Evolutionary conservation across 225 moss, liverwort and hornwort species (phyloP).

Genomic region (Pleurozium schreberi): DNA sequence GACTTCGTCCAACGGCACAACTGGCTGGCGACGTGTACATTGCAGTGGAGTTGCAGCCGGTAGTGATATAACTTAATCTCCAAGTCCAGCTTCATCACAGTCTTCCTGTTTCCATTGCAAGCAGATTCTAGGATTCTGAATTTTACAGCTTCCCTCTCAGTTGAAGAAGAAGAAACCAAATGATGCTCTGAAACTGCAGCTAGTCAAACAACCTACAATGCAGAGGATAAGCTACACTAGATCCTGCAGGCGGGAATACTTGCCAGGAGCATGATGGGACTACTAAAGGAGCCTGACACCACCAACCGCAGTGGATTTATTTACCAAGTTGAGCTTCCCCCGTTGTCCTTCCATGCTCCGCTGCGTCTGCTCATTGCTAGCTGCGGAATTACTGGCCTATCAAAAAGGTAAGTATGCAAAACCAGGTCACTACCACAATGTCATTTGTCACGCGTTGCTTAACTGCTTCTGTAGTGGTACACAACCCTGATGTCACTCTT

Average conservation of each 20-base stretch:
- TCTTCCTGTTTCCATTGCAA: not conserved
- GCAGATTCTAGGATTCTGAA: not conserved
- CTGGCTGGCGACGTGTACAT: not conserved
- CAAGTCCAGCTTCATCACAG: not conserved
- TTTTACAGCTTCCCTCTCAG: not conserved
- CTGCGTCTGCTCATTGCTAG: not conserved
- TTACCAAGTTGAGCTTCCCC: not conserved
- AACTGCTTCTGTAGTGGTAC: not conserved
- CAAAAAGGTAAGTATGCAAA: not conserved
- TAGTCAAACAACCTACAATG: not conserved
- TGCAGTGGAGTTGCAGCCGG: not conserved
- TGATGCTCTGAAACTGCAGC: not conserved
- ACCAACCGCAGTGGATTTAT: constrained; percentile 3
- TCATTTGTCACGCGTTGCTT: constrained; percentile 10
- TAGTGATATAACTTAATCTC: not conserved
- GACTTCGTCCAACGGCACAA: not conserved
- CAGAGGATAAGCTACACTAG: not conserved
- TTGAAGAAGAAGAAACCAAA: not conserved
- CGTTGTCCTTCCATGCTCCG: not conserved
- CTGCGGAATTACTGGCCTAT: not conserved
- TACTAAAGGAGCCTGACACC: constrained; percentile 4
- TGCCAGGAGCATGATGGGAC: constrained; percentile 11
- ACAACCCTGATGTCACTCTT: not conserved
- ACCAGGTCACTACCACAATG: not conserved
- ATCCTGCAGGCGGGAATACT: constrained; percentile 6